Base-by-base conservation (phyloP, 371 early-diverging fungal genomes). In the Saksenaea vasiformis region DNA sequence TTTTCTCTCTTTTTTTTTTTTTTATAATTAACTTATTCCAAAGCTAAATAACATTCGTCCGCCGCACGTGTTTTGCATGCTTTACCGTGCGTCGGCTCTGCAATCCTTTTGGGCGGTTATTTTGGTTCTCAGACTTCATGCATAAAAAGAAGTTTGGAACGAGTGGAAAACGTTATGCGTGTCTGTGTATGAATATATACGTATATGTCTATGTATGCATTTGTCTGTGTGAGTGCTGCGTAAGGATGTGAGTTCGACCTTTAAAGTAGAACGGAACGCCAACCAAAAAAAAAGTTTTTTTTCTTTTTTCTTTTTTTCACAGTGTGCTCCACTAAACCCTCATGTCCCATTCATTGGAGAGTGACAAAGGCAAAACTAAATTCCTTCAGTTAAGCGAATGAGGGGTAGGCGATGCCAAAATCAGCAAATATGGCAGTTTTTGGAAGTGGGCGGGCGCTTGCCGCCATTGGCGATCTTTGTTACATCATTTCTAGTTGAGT, bases 1-100 rank as follows among this genome's bases (percentile, higher is more conserved):
- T n/a, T n/a, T n/a, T n/a, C n/a, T n/a, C n/a, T n/a, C n/a, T n/a
- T 44, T 44, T 44, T 47, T 47, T 47, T 47, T 47, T 47, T 47
- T 22, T 47, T 22, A 47, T 22, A 19, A 47, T 47, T 47, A 47
- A 47, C 51, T 47, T 47, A 22, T 22, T 47, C 22, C 51, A 17
- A 39, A 10, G 22, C 51, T 47, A 47, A 47, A 47, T 47, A 47
- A 47, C 51, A 47, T 47, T 47, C 51, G 51, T 47, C 51, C 51
- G 22, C 51, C 26, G 51, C 51, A 47, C 51, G 51, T 47, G 51
- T 47, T 22, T 47, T 47, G 19, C 51, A 47, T 47, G 51, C 51
- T 47, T 39, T 47, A 22, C 22, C 9, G 22, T 22, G 22, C 51
- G 24, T 22, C 51, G 51, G 51, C 22, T 8, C 51, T 47, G 24